Conservation (phyloP, 176 grass and related monocot species). For the Cenchrus fungigraminus region DNA sequence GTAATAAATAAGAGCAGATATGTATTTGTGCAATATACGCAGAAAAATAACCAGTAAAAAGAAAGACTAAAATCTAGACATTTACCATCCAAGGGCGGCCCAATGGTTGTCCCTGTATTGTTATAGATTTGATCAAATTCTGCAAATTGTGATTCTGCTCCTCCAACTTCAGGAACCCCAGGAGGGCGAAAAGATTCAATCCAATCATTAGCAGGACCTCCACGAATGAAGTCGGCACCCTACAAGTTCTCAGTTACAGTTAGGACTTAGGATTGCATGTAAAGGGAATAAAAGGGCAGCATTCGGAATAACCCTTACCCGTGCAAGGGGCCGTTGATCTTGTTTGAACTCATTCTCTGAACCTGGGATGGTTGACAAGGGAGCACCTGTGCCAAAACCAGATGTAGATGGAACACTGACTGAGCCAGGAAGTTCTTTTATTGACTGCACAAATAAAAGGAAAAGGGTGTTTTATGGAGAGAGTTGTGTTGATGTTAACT, state of each 20-base stretch:
- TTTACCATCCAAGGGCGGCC: slow-evolving; percentile 71
- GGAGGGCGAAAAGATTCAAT: slow-evolving; percentile 69
- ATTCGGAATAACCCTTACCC: slow-evolving; percentile 49
- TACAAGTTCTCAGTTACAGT: slow-evolving; percentile 43
- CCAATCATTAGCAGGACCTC: slow-evolving; percentile 74
- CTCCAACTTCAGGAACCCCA: slow-evolving; percentile 48
- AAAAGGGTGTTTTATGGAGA: slow-evolving; percentile 23
- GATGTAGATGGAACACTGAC: slow-evolving; percentile 67
- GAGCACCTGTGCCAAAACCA: slow-evolving; percentile 55
- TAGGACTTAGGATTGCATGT: slow-evolving; percentile 30
- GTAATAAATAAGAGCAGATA: neutral
- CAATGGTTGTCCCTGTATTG: slow-evolving; percentile 42
- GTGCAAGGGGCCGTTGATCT: slow-evolving; percentile 56
- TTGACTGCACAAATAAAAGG: slow-evolving; percentile 57
- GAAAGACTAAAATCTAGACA: slow-evolving; percentile 27
- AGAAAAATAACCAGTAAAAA: slow-evolving; percentile 11
- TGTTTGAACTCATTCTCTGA: slow-evolving; percentile 82
- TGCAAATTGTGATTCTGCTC: slow-evolving; percentile 38
- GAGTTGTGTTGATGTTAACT: slow-evolving; percentile 12
- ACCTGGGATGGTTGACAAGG: slow-evolving; percentile 84
- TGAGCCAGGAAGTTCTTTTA: slow-evolving; percentile 84
- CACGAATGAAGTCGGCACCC: slow-evolving; percentile 68
- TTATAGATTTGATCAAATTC: slow-evolving; percentile 89
- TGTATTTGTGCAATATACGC: slow-evolving; percentile 2
- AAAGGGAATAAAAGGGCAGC: slow-evolving; percentile 22